These are phyloP conservation scores for Echeveria elegans DNA, from an alignment of 164 flowering plant genomes.

Conservation along the genomic window DNA sequence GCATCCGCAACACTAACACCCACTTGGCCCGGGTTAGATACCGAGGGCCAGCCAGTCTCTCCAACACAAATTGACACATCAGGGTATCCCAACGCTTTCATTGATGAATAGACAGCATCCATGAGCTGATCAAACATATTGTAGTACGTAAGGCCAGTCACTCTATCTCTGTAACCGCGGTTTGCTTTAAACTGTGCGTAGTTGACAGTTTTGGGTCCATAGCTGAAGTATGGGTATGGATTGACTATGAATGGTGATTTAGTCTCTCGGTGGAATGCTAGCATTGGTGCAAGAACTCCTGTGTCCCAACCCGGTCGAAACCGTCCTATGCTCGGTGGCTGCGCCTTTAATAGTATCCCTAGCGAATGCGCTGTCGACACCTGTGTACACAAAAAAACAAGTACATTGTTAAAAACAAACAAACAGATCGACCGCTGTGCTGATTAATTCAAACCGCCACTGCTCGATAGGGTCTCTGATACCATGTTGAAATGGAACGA, in stretches of 20 bases:
- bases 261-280: slow-evolving; percentile 49
- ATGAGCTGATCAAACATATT: slow-evolving; percentile 59
- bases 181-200: slow-evolving; percentile 49
- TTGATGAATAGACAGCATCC: slow-evolving; percentile 56
- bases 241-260: slow-evolving; percentile 62
- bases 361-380: slow-evolving; percentile 76
- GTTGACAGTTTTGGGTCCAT: slow-evolving; percentile 22
- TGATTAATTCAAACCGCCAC: too few relatives aligned
- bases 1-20: slow-evolving; percentile 27
- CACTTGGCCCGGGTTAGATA: slow-evolving; percentile 19
- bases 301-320: slow-evolving; percentile 46
- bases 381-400: slow-evolving; percentile 13
- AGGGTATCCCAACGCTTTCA: slow-evolving; percentile 31
- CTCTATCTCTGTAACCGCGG: slow-evolving; percentile 34
- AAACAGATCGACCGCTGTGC: too few relatives aligned
- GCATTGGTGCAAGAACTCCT: slow-evolving; percentile 41
- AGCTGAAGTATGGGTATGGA: slow-evolving; percentile 78
- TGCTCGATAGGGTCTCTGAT: too few relatives aligned
- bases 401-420: too few relatives aligned
- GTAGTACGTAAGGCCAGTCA: slow-evolving; percentile 34
- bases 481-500: too few relatives aligned
- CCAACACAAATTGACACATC: slow-evolving; percentile 31
- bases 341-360: slow-evolving; percentile 30
- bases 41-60: slow-evolving; percentile 54
- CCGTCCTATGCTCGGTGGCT: slow-evolving; percentile 53